Evolutionary conservation across 2,329 filamentous ascomycete genomes (phyloP), one percentile per base, ranked within the genome.

Genomic region (Neurospora sp.): DNA sequence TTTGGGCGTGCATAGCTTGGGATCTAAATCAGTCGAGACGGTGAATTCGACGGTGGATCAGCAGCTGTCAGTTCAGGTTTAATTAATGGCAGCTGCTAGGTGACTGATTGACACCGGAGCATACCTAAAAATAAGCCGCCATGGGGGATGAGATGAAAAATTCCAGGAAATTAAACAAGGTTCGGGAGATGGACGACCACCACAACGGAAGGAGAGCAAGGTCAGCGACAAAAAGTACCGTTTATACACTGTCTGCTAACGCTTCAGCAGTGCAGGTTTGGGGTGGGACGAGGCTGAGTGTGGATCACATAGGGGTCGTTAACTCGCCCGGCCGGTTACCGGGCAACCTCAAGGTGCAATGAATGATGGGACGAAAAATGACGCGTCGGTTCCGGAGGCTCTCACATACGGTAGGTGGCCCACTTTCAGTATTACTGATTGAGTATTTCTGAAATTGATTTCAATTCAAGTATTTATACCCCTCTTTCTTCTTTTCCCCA

Each of bases 321-420:
- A 11, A 57, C 0, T 57, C n/a, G 46, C 11, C 46, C 1, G 3
- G 46, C 8, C 23, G 3, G 46, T 57, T 57, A 6, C 46, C 23
- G 1, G 19, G 46, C 46, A 12, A 57, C 19, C 43, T 4, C 6
- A 40, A 40, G 37, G 8, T 11, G 37, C 17, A 43, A 19, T 6
- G 41, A 19, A 19, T 1, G 43, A 46, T 46, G 43, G n/a, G 43
- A 46, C 19, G n/a, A 23, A 12, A 1, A 12, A 12, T 1, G 5
- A 1, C 19, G n/a, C n/a, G n/a, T 0, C 4, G 10, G 2, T 4
- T 0, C 10, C 10, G n/a, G 17, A 1, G 4, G 4, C 2, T 19
- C n/a, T 46, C 10, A 2, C 10, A 2, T 10, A 46, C 43, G 19
- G 43, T 8, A n/a, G 40, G 19, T 23, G 2, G 19, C 40, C 40